Conservation (phyloP, 345 rosid genomes). For the Hypericum androsaemum region DNA sequence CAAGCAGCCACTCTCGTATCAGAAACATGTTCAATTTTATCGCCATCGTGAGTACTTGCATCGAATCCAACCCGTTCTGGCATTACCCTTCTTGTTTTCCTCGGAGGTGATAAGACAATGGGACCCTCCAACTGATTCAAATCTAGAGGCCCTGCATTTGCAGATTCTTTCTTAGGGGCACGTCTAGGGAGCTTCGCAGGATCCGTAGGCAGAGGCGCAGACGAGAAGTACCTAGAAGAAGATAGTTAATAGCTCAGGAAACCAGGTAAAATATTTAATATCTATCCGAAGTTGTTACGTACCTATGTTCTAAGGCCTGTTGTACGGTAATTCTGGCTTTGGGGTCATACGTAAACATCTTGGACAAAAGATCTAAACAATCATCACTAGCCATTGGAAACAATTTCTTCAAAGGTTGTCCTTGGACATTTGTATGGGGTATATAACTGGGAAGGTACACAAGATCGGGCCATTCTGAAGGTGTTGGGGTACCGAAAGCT, state of each 20-base stretch:
- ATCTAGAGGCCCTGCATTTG: slow-evolving; percentile 14
- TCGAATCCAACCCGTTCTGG: slow-evolving; percentile 49
- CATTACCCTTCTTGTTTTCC: slow-evolving; percentile 25
- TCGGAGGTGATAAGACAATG: slow-evolving; percentile 17
- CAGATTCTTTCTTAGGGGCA: slow-evolving; percentile 20
- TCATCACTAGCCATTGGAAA: slow-evolving; percentile 77
- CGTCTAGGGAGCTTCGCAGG: slow-evolving; percentile 27
- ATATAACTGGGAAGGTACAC: slow-evolving; percentile 77
- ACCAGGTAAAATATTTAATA: neutral
- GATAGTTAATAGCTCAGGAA: slow-evolving; percentile 15
- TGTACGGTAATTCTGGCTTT: slow-evolving; percentile 61
- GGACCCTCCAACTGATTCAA: slow-evolving; percentile 16
- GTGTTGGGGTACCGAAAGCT: slow-evolving; percentile 75
- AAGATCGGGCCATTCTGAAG: slow-evolving; percentile 82
- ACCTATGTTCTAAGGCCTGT: slow-evolving; percentile 87
- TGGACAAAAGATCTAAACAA: slow-evolving; percentile 62
- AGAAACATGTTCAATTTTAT: slow-evolving; percentile 34
- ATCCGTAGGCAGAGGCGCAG: slow-evolving; percentile 20
- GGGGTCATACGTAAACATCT: slow-evolving; percentile 87
- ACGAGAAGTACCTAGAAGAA: slow-evolving; percentile 23
- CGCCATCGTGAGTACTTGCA: slow-evolving; percentile 17
- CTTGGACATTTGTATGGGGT: slow-evolving; percentile 60
- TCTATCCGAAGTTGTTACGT: neutral
- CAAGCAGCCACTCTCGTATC: slow-evolving; percentile 38
- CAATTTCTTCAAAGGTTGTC: slow-evolving; percentile 54